A percentile compares a stretch with the other conserved stretches of the same genome.
phyloP scores from a whole-genome alignment of 768 basidiomycete species.

The Galerina marginata region DNA sequence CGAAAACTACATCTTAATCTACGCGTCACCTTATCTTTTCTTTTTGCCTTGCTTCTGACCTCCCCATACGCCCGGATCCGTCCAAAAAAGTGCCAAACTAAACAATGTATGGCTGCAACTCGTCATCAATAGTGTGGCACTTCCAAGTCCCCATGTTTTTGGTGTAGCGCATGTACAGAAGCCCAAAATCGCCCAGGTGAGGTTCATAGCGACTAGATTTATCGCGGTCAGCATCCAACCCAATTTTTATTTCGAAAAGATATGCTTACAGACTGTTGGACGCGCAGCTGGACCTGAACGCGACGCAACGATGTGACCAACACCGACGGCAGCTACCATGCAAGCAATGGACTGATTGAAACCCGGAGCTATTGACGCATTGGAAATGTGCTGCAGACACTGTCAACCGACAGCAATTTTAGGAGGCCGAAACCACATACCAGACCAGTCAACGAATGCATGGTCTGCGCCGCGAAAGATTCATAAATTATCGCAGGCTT shows the following conservation, averaged over 20 bases:
- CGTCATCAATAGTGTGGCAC: slow-evolving; percentile 36
- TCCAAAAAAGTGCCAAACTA: slow-evolving; percentile 20
- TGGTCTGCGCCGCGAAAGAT: slow-evolving; percentile 20
- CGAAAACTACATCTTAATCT: background rate
- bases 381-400: slow-evolving; percentile 35
- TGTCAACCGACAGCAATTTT: background rate
- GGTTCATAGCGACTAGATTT: slow-evolving; percentile 35
- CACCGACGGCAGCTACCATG: slow-evolving; percentile 38
- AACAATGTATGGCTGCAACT: slow-evolving; percentile 30
- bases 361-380: slow-evolving; percentile 31
- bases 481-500: slow-evolving; percentile 35
- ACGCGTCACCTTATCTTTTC: background rate
- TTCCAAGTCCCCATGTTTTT: slow-evolving; percentile 27
- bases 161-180: slow-evolving; percentile 32
- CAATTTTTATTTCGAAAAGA: background rate
- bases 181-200: slow-evolving; percentile 30
- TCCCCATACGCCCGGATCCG: slow-evolving; percentile 13
- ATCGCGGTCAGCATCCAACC: background rate
- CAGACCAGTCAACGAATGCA: slow-evolving; percentile 32
- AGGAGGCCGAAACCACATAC: slow-evolving; percentile 18
- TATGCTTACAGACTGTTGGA: slow-evolving; percentile 31
- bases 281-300: slow-evolving; percentile 27
- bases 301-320: slow-evolving; percentile 35
- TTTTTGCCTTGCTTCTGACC: background rate
- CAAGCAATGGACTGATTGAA: slow-evolving; percentile 43